These are phyloP conservation scores for Sclerotiophoma versabilis DNA, from an alignment of 2,329 filamentous ascomycete species.

Conservation along the genomic window DNA sequence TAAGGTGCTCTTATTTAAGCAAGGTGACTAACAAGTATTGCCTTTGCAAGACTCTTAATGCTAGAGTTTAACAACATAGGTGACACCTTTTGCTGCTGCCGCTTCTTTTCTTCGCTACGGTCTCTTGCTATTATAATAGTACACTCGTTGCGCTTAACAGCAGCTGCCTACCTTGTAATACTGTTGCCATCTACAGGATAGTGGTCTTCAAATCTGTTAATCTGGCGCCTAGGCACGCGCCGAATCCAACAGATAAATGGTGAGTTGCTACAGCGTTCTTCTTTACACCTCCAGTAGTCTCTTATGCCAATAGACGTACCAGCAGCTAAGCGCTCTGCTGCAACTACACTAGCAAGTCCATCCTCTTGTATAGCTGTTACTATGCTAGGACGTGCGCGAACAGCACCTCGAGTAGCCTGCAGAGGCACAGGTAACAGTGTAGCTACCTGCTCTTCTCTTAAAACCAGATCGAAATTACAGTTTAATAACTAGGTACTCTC, in stretches of 20 bases:
- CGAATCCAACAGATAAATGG: background rate
- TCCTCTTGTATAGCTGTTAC: background rate
- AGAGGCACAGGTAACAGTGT: background rate
- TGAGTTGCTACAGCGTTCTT: background rate
- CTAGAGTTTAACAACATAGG: too few species aligned
- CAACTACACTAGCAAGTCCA: constrained; percentile 1
- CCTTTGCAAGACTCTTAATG: too few species aligned
- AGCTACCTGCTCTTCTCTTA: background rate
- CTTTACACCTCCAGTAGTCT: background rate
- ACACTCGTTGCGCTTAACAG: background rate
- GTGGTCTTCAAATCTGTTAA: background rate
- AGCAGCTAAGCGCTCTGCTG: background rate
- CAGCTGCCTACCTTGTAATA: background rate
- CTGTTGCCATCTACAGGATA: background rate
- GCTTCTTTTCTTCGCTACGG: background rate
- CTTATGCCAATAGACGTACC: background rate
- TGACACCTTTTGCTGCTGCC: background rate
- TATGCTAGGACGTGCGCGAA: background rate
- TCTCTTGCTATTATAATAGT: background rate
- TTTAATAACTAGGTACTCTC: background rate
- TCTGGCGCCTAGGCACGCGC: background rate
- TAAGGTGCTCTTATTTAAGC: too few species aligned
- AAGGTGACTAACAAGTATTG: too few species aligned
- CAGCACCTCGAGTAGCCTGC: background rate
- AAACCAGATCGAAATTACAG: background rate